A percentile compares a stretch with the other conserved stretches of the same genome.
Conservation (phyloP, 164 flowering plant genomes). For the Annona cherimola region DNA sequence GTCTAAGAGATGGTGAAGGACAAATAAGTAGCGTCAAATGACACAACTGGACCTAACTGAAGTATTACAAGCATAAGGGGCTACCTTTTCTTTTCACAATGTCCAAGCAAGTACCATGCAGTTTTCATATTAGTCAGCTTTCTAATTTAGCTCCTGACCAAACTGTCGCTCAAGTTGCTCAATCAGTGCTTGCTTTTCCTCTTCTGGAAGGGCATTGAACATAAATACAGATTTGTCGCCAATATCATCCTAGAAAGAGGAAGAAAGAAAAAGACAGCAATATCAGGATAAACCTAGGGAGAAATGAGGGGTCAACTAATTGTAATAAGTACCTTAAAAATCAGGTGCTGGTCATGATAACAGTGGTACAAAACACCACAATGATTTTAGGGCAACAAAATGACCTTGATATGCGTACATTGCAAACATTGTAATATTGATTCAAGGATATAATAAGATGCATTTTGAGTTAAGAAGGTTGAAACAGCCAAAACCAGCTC, state of each 20-base stretch:
- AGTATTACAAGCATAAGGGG: no score
- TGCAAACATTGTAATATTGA: not conserved
- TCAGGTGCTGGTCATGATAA: not conserved
- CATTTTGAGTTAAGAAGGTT: not conserved
- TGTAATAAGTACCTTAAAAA: not conserved
- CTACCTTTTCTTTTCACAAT: no score
- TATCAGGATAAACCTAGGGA: not conserved
- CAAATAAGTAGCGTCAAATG: no score
- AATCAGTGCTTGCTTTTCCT: conserved; percentile 59
- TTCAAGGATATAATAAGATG: no score
- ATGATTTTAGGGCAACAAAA: not conserved
- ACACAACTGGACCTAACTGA: no score
- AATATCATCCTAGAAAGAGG: conserved; percentile 63
- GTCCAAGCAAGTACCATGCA: no score
- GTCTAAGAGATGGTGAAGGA: no score
- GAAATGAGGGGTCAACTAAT: not conserved
- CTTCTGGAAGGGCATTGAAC: conserved; percentile 69
- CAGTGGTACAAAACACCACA: not conserved
- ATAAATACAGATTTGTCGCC: conserved; percentile 88
- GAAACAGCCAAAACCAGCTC: not conserved
- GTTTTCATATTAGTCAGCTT: no score
- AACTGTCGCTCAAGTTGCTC: conserved; percentile 45
- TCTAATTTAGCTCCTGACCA: conserved; percentile 3
- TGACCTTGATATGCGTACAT: no score
- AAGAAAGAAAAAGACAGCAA: not conserved